These are phyloP conservation scores for Lolium perenne DNA, from an alignment of 176 grass and related monocot species.

Conservation along the genomic window DNA sequence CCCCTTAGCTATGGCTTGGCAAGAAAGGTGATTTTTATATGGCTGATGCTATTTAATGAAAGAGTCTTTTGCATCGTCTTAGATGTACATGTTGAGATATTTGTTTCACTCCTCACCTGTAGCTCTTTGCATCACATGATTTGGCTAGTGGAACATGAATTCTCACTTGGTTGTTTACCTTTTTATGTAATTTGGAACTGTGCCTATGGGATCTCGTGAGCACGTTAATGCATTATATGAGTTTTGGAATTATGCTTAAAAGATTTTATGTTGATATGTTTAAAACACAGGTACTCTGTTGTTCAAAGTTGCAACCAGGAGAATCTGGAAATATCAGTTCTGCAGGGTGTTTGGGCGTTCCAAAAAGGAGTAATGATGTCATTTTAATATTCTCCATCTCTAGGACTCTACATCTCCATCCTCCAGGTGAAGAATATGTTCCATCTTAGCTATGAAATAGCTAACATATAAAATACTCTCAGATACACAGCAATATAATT, in stretches of 20 bases:
- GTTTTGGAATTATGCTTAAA: constrained; percentile 31
- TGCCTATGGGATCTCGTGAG: not conserved
- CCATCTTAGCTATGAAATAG: constrained; percentile 43
- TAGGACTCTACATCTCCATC: constrained; percentile 64
- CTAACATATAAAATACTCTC: constrained; percentile 3
- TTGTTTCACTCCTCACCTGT: constrained; percentile 11
- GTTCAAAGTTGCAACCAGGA: constrained; percentile 82
- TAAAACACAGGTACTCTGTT: constrained; percentile 84
- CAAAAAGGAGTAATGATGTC: constrained; percentile 92
- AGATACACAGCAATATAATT: not conserved
- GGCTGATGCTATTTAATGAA: not conserved
- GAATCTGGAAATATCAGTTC: constrained; percentile 92
- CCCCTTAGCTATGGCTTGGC: not conserved
- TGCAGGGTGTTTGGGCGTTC: constrained; percentile 80
- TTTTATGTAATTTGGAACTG: constrained; percentile 13
- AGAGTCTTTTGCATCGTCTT: constrained; percentile 12
- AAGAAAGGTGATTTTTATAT: constrained; percentile 18
- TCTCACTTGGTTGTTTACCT: not conserved
- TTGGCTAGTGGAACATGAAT: constrained; percentile 17
- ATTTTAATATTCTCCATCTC: constrained; percentile 93
- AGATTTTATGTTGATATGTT: constrained; percentile 53
- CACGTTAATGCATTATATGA: not conserved
- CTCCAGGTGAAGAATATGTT: constrained; percentile 47
- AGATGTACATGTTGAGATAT: not conserved
- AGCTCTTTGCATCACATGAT: not conserved